Percentiles rank a stretch among this genome's conserved stretches.
Conservation (phyloP, 257 asterid species). For the Petrea volubilis region DNA sequence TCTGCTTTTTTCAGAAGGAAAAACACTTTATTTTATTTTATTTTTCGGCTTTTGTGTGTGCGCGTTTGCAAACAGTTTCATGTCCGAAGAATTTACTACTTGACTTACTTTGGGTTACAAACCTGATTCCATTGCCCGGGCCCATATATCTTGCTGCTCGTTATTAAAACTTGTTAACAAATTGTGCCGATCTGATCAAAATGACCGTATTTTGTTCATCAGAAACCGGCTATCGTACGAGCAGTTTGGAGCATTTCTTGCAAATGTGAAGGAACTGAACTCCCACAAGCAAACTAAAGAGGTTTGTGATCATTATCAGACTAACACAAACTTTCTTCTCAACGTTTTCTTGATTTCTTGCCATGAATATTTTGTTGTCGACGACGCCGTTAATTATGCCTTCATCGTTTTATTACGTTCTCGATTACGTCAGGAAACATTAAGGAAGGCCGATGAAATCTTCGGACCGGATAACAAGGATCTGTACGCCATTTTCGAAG, state of each 20-base stretch:
- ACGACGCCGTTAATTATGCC: not conserved
- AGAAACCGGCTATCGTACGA: slow-evolving; percentile 86
- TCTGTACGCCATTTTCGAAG: slow-evolving; percentile 77
- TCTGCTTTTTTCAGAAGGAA: too few species aligned
- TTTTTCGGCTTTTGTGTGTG: too few species aligned
- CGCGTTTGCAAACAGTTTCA: too few species aligned
- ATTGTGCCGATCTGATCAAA: not conserved
- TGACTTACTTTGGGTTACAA: too few species aligned
- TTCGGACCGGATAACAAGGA: slow-evolving; percentile 91
- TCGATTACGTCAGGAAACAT: slow-evolving; percentile 56
- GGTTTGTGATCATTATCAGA: slow-evolving; percentile 36
- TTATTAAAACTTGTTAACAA: not conserved
- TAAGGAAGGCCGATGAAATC: slow-evolving; percentile 81
- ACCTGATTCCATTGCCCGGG: too few species aligned
- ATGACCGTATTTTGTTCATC: slow-evolving; percentile 10
- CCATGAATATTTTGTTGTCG: not conserved
- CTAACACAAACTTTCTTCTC: not conserved
- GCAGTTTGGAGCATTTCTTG: slow-evolving; percentile 90
- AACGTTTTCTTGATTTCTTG: not conserved
- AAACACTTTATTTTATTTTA: too few species aligned
- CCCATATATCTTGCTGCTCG: too few species aligned
- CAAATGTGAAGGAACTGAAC: slow-evolving; percentile 89
- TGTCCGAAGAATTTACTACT: too few species aligned
- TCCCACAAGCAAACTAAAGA: slow-evolving; percentile 94
- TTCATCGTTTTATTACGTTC: slow-evolving; percentile 9